Conservation (phyloP, 768 basidiomycete genomes). For the Panaeolus papilionaceus region DNA sequence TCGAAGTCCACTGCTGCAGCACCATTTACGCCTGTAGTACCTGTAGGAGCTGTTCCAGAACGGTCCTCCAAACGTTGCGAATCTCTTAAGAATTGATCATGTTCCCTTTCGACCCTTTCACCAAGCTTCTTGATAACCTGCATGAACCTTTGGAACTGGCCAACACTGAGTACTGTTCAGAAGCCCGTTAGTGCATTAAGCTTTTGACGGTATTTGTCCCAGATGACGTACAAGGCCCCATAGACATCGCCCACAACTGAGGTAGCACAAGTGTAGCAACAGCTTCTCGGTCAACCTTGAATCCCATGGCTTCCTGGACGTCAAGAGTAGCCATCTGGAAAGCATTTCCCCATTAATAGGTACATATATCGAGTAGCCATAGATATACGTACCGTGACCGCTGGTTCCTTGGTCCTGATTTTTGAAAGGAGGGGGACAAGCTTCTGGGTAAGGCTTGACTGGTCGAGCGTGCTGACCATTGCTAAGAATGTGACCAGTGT, state of each 20-base stretch:
- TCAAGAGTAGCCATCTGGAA: slow-evolving; percentile 82
- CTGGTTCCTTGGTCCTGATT: slow-evolving; percentile 95
- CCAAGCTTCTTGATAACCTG: slow-evolving; percentile 75
- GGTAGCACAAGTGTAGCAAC: slow-evolving; percentile 89
- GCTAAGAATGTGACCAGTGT: slow-evolving; percentile 82
- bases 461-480: slow-evolving; percentile 91
- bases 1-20: slow-evolving; percentile 72
- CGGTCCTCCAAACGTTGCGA: slow-evolving; percentile 89
- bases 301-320: slow-evolving; percentile 96
- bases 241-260: slow-evolving; percentile 97
- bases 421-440: slow-evolving; percentile 93
- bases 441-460: slow-evolving; percentile 88
- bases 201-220: not conserved
- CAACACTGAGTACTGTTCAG: slow-evolving; percentile 71
- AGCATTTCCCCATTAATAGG: not conserved
- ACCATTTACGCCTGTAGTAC: slow-evolving; percentile 47
- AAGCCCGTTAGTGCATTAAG: slow-evolving; percentile 13
- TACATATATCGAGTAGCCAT: not conserved
- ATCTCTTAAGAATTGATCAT: slow-evolving; percentile 90
- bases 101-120: slow-evolving; percentile 91
- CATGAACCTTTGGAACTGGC: slow-evolving; percentile 96
- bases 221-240: slow-evolving; percentile 79
- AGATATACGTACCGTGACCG: slow-evolving; percentile 74
- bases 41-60: slow-evolving; percentile 57
- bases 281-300: slow-evolving; percentile 92